A percentile compares a stretch with the other conserved stretches of the same genome.
Evolutionary conservation across 805 yeast species (phyloP).

Genomic region (Suhomyces vadensis): DNA sequence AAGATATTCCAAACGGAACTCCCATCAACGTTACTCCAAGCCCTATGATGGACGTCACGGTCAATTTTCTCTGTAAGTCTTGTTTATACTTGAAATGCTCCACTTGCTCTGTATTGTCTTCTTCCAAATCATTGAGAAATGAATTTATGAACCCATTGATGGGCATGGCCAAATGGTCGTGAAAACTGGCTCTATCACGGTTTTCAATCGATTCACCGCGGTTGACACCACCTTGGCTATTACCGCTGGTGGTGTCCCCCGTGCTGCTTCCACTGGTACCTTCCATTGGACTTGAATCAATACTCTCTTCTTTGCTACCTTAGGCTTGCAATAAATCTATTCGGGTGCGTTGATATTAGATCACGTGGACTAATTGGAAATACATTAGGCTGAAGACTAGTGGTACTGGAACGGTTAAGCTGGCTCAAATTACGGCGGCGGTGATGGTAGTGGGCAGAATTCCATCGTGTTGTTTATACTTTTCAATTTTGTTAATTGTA

Average conservation of each 20-base stretch:
- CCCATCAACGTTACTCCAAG: constrained; percentile 81
- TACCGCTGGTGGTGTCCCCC: background rate
- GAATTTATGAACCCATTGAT: constrained; percentile 7
- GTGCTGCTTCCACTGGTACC: background rate
- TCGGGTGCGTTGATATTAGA: background rate
- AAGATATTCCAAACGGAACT: constrained; percentile 75
- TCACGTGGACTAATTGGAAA: no score
- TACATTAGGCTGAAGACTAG: no score
- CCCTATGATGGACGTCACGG: constrained; percentile 71
- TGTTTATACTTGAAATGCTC: constrained; percentile 77
- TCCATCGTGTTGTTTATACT: no score
- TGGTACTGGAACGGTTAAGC: no score
- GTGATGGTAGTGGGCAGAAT: no score
- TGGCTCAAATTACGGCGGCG: no score
- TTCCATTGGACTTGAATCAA: background rate
- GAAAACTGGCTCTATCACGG: background rate
- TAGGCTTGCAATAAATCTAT: background rate
- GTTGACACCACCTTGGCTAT: background rate
- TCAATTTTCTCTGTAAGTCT: constrained; percentile 65
- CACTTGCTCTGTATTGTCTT: constrained; percentile 54
- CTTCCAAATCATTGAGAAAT: constrained; percentile 26
- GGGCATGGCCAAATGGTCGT: constrained; percentile 6
- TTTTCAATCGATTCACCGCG: background rate
- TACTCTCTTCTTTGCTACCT: background rate
- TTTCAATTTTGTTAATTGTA: no score